Conservation (phyloP, 169 alveolate species). For the Plasmodium adleri region DNA sequence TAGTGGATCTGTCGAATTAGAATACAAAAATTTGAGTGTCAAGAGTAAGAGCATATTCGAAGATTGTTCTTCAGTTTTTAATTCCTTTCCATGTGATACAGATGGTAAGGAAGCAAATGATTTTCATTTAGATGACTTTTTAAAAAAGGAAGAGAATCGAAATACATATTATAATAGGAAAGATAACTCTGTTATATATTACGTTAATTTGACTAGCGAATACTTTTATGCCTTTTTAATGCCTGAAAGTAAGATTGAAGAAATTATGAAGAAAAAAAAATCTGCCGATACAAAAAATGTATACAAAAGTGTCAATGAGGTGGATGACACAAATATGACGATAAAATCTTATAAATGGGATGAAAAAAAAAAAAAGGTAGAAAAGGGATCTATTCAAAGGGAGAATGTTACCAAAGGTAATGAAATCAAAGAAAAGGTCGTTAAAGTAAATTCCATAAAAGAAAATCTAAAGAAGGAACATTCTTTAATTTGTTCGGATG, state of each 20-base stretch:
- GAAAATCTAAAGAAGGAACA: neutral
- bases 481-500: neutral
- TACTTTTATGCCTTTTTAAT: conserved; percentile 68
- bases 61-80: conserved; percentile 60
- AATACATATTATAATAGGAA: conserved; percentile 3
- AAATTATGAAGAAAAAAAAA: conserved; percentile 17
- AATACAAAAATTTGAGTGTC: neutral
- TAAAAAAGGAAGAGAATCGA: conserved; percentile 57
- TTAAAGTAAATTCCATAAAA: neutral
- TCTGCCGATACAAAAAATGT: neutral
- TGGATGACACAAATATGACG: neutral
- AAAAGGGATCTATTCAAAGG: neutral
- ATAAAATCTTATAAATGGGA: neutral
- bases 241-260: conserved; percentile 45
- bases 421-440: neutral
- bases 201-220: conserved; percentile 74
- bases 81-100: conserved; percentile 24
- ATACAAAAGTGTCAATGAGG: conserved; percentile 14
- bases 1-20: conserved; percentile 7
- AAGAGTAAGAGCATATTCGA: conserved; percentile 44
- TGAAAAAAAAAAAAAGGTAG: neutral
- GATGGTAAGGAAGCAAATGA: conserved; percentile 18
- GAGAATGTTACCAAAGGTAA: neutral
- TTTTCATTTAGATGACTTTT: conserved; percentile 47
- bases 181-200: conserved; percentile 68